Evolutionary conservation across 371 early-diverging fungal genomes (phyloP).

Genomic region (Mucor circinelloides): DNA sequence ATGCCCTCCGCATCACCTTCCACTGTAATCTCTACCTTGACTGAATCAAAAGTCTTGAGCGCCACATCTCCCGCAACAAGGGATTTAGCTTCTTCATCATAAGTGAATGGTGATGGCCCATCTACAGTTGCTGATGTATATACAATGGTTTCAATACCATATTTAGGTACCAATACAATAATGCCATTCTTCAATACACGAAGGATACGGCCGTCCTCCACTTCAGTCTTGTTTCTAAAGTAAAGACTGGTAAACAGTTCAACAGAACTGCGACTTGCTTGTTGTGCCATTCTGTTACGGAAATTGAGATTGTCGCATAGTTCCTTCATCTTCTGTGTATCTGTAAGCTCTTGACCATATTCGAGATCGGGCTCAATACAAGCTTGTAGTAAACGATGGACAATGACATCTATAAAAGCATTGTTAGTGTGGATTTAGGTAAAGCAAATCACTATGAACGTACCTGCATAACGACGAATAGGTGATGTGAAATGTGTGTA

Average conservation of each 20-base stretch:
- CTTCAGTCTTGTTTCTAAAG: constrained; percentile 85
- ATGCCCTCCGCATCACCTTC: constrained; percentile 75
- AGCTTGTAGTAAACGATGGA: constrained; percentile 89
- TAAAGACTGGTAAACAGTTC: constrained; percentile 94
- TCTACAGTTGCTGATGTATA: constrained; percentile 50
- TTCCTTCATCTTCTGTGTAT: constrained; percentile 79
- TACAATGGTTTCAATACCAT: constrained; percentile 93
- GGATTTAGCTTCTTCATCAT: constrained; percentile 38
- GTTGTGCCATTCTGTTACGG: constrained; percentile 95
- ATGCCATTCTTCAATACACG: constrained; percentile 94
- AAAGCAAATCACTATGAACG: background rate
- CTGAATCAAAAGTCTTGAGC: constrained; percentile 76
- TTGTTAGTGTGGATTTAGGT: background rate
- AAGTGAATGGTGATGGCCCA: constrained; percentile 33
- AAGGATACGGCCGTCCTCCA: constrained; percentile 89
- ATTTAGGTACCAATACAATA: constrained; percentile 89
- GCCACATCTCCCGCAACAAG: constrained; percentile 47
- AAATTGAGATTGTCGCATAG: constrained; percentile 89
- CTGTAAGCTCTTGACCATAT: constrained; percentile 74
- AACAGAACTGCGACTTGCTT: constrained; percentile 90
- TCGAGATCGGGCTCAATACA: constrained; percentile 66
- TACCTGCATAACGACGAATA: constrained; percentile 91
- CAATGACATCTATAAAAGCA: constrained; percentile 79
- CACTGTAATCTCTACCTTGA: constrained; percentile 77
- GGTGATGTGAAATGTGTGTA: constrained; percentile 98